Conservation (phyloP, 805 yeast genomes). For the Kazachstania bromeliacearum region DNA sequence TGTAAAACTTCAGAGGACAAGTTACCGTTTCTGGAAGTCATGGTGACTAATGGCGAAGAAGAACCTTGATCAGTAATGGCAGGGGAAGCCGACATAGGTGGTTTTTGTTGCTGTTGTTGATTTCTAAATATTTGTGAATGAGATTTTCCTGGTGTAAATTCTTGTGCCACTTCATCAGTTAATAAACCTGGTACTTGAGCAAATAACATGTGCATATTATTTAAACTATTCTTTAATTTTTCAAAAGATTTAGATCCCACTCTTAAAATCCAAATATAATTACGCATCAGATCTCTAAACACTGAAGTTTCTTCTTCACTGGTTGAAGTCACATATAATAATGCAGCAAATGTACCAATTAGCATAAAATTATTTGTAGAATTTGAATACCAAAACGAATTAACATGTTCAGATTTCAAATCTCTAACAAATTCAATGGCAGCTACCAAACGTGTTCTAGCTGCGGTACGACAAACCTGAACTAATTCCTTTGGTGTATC, state of each 20-base stretch:
- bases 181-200: conserved; percentile 64
- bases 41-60: conserved; percentile 8
- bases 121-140: conserved; percentile 12
- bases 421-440: conserved; percentile 72
- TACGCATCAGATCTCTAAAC: conserved; percentile 60
- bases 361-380: conserved; percentile 69
- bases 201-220: conserved; percentile 60
- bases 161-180: conserved; percentile 18
- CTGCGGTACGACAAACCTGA: conserved; percentile 74
- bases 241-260: conserved; percentile 68
- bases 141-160: conserved; percentile 11
- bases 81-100: conserved; percentile 3
- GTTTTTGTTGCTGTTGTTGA: conserved; percentile 2
- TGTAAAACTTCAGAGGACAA: conserved; percentile 12
- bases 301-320: conserved; percentile 52
- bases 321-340: conserved; percentile 60
- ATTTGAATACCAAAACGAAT: conserved; percentile 84
- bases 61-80: conserved; percentile 9
- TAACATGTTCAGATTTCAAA: conserved; percentile 72
- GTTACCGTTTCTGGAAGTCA: no score
- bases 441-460: conserved; percentile 69
- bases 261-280: conserved; percentile 68
- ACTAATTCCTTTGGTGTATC: conserved; percentile 45
- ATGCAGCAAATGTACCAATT: conserved; percentile 81
- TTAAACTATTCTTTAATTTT: conserved; percentile 67